Percentiles rank a stretch among this genome's conserved stretches.
Evolutionary conservation across 371 early-diverging fungal species (phyloP).

Genomic region (Saksenaea vasiformis): DNA sequence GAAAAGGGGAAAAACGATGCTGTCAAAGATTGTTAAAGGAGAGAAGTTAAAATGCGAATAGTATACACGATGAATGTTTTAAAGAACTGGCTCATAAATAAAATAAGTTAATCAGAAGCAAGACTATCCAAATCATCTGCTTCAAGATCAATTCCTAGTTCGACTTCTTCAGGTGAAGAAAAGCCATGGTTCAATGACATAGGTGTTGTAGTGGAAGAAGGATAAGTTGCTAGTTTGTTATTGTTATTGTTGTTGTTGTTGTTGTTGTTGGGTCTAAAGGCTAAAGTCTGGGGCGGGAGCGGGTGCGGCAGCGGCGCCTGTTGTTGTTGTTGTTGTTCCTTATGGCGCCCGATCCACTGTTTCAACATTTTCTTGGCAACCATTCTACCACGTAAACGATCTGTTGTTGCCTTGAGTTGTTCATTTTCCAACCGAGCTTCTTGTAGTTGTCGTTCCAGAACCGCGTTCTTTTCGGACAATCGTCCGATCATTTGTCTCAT

Average conservation of each 20-base stretch:
- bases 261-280: constrained; percentile 4
- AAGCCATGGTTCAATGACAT: neutral
- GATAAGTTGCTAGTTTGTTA: constrained; percentile 5
- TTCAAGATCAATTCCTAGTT: neutral
- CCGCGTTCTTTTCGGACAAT: constrained; percentile 56
- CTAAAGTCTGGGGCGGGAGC: neutral
- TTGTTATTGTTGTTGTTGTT: constrained; percentile 8
- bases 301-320: neutral
- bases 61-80: constrained; percentile 4
- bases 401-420: constrained; percentile 46
- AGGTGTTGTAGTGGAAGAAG: neutral
- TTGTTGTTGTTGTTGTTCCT: constrained; percentile 11
- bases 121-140: neutral
- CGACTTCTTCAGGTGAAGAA: neutral
- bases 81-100: neutral
- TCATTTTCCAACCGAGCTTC: constrained; percentile 57
- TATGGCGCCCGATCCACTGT: constrained; percentile 44
- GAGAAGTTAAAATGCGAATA: constrained; percentile 1
- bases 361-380: constrained; percentile 64
- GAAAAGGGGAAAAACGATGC: neutral
- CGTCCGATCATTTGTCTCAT: constrained; percentile 55
- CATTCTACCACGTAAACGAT: constrained; percentile 57
- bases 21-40: neutral
- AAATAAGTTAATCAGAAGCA: neutral
- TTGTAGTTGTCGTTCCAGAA: constrained; percentile 52